Evolutionary conservation across 371 early-diverging fungal species (phyloP).

Genomic region (Mucor circinelloides): DNA sequence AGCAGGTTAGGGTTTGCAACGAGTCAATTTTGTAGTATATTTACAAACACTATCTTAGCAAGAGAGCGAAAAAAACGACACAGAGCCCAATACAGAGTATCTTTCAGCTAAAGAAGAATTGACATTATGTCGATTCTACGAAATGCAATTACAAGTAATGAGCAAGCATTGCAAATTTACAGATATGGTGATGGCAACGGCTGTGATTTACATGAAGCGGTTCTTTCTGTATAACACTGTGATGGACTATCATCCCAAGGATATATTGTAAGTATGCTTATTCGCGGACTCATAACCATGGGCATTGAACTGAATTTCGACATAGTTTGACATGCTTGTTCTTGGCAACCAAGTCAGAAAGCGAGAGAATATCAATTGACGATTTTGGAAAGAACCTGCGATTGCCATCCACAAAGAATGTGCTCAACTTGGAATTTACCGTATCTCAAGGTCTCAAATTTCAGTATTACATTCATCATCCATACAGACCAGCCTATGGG

Average conservation of each 20-base stretch:
- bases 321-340: slow-evolving; percentile 81
- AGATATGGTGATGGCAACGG: slow-evolving; percentile 64
- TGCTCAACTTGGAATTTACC: slow-evolving; percentile 73
- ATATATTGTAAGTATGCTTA: slow-evolving; percentile 61
- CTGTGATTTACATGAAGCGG: slow-evolving; percentile 89
- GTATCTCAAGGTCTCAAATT: slow-evolving; percentile 84
- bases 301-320: not conserved
- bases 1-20: slow-evolving; percentile 35
- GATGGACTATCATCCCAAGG: slow-evolving; percentile 90
- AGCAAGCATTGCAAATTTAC: slow-evolving; percentile 25
- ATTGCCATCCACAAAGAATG: slow-evolving; percentile 32
- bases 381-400: slow-evolving; percentile 62
- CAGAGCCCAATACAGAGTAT: slow-evolving; percentile 36
- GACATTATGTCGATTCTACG: slow-evolving; percentile 51
- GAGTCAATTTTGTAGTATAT: too few species aligned
- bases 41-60: not conserved
- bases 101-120: slow-evolving; percentile 57
- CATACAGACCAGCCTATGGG: slow-evolving; percentile 83
- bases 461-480: slow-evolving; percentile 84
- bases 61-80: not conserved
- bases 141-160: slow-evolving; percentile 39
- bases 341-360: slow-evolving; percentile 87
- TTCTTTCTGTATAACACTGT: slow-evolving; percentile 85
- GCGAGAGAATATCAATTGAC: slow-evolving; percentile 72
- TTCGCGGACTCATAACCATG: not conserved